phyloP scores from a whole-genome alignment of 176 grass and related monocot species.

The Chrysopogon serrulatus region DNA sequence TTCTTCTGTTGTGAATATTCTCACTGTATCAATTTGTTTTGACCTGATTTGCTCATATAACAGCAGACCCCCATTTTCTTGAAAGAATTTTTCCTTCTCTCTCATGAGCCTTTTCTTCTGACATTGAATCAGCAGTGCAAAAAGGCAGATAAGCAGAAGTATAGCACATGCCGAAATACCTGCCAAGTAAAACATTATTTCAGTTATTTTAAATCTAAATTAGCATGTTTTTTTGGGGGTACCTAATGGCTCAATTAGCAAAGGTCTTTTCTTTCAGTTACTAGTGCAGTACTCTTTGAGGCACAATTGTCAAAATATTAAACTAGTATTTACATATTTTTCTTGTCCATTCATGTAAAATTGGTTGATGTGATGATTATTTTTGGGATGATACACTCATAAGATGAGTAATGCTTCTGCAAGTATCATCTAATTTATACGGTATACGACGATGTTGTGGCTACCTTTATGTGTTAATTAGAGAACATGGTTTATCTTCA shows the following conservation, averaged over 20 bases:
- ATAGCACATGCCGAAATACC: conserved; percentile 26
- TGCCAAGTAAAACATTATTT: conserved; percentile 13
- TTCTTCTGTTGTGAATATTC: conserved; percentile 38
- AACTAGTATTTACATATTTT: not conserved
- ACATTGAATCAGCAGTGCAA: conserved; percentile 30
- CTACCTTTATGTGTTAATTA: not conserved
- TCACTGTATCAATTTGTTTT: conserved; percentile 36
- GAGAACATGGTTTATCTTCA: not conserved
- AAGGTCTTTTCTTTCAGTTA: not conserved
- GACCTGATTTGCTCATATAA: conserved; percentile 42
- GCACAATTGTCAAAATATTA: not conserved
- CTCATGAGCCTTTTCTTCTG: conserved; percentile 37
- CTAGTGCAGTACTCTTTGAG: not conserved
- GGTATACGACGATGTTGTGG: not conserved
- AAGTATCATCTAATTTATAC: not conserved
- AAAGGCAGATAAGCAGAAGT: conserved; percentile 10
- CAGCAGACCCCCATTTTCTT: conserved; percentile 31
- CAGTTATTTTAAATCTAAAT: not conserved
- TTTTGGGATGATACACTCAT: not conserved
- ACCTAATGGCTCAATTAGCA: not conserved
- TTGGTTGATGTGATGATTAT: not conserved
- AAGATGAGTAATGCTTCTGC: not conserved
- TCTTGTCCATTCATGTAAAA: not conserved
- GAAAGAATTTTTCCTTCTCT: conserved; percentile 40
- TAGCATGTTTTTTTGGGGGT: not conserved